Percentiles rank a stretch among this genome's conserved stretches.
Evolutionary conservation across 2,329 filamentous ascomycete genomes (phyloP).

Genomic region (Penicillium sp.): DNA sequence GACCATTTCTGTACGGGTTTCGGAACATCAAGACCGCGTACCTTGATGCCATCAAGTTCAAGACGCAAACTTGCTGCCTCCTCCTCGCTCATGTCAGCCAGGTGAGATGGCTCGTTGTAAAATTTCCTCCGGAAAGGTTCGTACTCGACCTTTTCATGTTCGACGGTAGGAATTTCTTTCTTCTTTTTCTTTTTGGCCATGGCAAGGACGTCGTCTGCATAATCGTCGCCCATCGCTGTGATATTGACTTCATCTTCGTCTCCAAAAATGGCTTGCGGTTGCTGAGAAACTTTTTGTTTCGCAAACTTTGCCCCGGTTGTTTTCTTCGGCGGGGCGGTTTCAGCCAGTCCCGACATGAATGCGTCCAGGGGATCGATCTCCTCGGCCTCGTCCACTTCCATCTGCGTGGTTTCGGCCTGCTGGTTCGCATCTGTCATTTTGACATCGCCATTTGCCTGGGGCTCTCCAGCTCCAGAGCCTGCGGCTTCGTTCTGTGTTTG

Average conservation of each 20-base stretch:
- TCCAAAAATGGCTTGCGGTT: slow-evolving; percentile 80
- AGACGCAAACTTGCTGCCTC: slow-evolving; percentile 75
- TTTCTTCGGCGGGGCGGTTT: slow-evolving; percentile 45
- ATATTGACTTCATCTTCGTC: slow-evolving; percentile 69
- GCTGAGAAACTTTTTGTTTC: slow-evolving; percentile 46
- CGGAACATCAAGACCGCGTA: slow-evolving; percentile 78
- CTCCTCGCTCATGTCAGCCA: slow-evolving; percentile 74
- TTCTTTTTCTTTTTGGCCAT: slow-evolving; percentile 69
- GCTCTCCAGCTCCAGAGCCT: slow-evolving; percentile 30
- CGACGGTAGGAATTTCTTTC: slow-evolving; percentile 83
- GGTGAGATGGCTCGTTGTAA: slow-evolving; percentile 82
- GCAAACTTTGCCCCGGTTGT: slow-evolving; percentile 30
- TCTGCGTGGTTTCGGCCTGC: slow-evolving; percentile 34
- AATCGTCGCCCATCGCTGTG: slow-evolving; percentile 55
- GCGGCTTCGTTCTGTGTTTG: slow-evolving; percentile 26
- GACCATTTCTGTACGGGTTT: slow-evolving; percentile 96
- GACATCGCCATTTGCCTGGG: slow-evolving; percentile 48
- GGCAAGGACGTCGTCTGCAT: slow-evolving; percentile 60
- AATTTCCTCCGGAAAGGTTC: slow-evolving; percentile 88
- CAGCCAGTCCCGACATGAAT: slow-evolving; percentile 75
- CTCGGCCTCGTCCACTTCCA: slow-evolving; percentile 42
- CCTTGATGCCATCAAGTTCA: slow-evolving; percentile 92
- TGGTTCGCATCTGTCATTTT: slow-evolving; percentile 40
- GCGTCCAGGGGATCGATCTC: slow-evolving; percentile 89
- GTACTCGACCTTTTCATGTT: slow-evolving; percentile 82